phyloP scores from a whole-genome alignment of 2,329 filamentous ascomycete species.

The Claviceps humidiphila region DNA sequence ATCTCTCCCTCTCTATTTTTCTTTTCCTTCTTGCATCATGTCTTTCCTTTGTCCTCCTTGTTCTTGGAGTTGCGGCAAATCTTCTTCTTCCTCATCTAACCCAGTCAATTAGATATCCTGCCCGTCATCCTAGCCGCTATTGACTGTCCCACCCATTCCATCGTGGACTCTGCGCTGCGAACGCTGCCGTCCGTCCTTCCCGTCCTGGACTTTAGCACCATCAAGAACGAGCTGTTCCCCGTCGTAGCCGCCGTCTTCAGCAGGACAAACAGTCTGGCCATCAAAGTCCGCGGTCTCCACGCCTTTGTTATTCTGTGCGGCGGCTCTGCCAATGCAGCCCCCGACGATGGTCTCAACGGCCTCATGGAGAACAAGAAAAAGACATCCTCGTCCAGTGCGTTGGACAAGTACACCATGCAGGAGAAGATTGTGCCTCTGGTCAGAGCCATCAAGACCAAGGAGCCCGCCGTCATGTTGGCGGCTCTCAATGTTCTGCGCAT shows the following conservation, averaged over 20 bases:
- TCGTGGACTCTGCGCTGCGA: slow-evolving; percentile 75
- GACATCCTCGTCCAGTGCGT: slow-evolving; percentile 56
- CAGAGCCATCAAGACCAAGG: slow-evolving; percentile 91
- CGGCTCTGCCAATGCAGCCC: slow-evolving; percentile 42
- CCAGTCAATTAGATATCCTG: slow-evolving; percentile 52
- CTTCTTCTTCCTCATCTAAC: neutral
- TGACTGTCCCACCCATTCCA: slow-evolving; percentile 75
- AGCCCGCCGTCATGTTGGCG: slow-evolving; percentile 94
- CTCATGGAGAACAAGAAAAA: slow-evolving; percentile 47
- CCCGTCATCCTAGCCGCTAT: slow-evolving; percentile 75
- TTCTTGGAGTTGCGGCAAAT: too few relatives aligned
- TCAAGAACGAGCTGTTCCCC: slow-evolving; percentile 94
- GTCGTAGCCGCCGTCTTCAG: slow-evolving; percentile 83
- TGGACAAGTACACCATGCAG: slow-evolving; percentile 97
- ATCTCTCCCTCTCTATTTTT: neutral
- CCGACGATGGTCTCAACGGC: slow-evolving; percentile 56
- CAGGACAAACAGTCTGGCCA: slow-evolving; percentile 82
- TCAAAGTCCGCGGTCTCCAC: slow-evolving; percentile 85
- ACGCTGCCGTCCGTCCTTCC: slow-evolving; percentile 71
- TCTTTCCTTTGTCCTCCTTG: neutral
- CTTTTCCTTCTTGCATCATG: neutral
- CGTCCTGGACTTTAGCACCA: slow-evolving; percentile 86
- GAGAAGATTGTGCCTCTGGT: slow-evolving; percentile 90
- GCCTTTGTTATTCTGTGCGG: slow-evolving; percentile 85
- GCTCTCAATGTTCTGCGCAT: slow-evolving; percentile 73